Base-by-base conservation (phyloP, 2,329 filamentous ascomycete species). In the Metarhizium anisopliae region DNA sequence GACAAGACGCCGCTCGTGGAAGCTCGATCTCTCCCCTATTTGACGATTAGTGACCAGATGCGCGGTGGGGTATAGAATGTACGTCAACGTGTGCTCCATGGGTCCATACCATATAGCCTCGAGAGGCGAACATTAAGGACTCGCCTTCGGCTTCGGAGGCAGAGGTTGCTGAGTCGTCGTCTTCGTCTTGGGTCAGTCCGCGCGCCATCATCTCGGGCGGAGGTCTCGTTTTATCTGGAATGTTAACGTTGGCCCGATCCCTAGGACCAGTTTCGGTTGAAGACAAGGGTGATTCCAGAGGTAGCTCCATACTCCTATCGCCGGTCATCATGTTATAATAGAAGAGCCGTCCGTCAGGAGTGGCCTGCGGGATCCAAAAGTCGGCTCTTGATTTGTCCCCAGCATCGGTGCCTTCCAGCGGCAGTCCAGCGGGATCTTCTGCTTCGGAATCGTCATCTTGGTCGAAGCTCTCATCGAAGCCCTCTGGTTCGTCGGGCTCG, bases 261-360 rank as follows among this genome's bases (percentile, higher is more conserved):
- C 87, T 82, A 2, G 94, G 94, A 1, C 93, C 93, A 55, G 81
- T 87, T 72, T 99, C 94, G 60, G 84, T 86, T 18, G 83, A 72
- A 6, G 88, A 90, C 1, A 84, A 85, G 1, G 94, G 92, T 16
- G 93, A 93, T 69, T 99, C 94, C 30, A 99, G 79, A 2, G 94
- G 94, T 58, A 99, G 76, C 68, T 99, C 94, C 83, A 92, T 94
- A 60, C 89, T 95, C 67, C 89, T 95, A 66, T 95, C 90, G 55
- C 93, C 92, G 0, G 94, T 99, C 75, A 96, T 85, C 59, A 93
- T 97, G 71, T 99, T 99, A 79, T 95, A 97, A 74, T 97, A 99
- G 72, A 95, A 99, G 29, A 99, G 74, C 56, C 92, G 83, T 54
- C 94, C 94, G 68, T 97, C 92, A 1, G 90, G 84, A 0, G 94